phyloP scores from a whole-genome alignment of 2,329 filamentous ascomycete genomes.

The Penicillium sp. region DNA sequence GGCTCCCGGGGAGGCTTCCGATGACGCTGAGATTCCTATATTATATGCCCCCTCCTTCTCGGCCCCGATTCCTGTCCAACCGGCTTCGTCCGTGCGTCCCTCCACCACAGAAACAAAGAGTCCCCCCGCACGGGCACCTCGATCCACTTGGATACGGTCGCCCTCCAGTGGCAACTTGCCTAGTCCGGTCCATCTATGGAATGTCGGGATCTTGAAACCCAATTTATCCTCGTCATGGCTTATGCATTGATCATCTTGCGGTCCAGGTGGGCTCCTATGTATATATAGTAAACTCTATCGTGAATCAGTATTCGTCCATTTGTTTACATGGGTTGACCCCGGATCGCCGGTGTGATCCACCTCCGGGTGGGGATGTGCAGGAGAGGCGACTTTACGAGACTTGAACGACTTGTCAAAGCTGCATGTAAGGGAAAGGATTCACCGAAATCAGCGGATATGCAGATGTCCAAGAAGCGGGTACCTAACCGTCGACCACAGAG shows the following conservation, averaged over 20 bases:
- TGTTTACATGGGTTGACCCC: constrained; percentile 19
- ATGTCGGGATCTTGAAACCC: background rate
- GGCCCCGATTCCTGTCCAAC: constrained; percentile 15
- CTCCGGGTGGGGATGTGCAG: constrained; percentile 11
- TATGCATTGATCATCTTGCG: background rate
- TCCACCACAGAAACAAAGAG: background rate
- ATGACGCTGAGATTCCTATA: constrained; percentile 18
- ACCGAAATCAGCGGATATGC: background rate
- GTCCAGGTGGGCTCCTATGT: background rate
- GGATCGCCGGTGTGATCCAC: constrained; percentile 25
- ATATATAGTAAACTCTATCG: background rate
- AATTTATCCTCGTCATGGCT: background rate
- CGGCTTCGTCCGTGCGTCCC: constrained; percentile 13
- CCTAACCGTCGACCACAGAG: constrained; percentile 3
- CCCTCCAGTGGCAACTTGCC: background rate
- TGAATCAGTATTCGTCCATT: background rate
- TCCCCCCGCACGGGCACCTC: background rate
- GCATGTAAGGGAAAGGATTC: background rate
- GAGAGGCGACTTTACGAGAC: background rate
- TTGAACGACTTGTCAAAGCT: background rate
- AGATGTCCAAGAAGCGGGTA: background rate
- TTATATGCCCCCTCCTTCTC: constrained; percentile 3
- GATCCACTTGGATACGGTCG: background rate
- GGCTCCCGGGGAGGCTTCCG: background rate
- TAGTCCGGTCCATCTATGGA: background rate